Base-by-base conservation (phyloP, 441 rosid species). In the Omphalea diandra region DNA sequence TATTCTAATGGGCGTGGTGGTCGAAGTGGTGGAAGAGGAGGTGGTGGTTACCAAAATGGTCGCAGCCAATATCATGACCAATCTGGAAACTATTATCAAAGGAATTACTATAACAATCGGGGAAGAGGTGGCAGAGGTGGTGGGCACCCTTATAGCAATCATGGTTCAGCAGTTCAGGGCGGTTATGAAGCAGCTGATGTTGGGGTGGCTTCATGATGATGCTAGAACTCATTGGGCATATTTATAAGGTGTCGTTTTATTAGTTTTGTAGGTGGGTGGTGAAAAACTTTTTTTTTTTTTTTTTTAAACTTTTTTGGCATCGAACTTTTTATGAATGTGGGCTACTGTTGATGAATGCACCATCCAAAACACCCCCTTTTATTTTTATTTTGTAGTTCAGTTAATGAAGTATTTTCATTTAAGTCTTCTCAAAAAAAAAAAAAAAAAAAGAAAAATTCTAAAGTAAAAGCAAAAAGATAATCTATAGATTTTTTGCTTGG, bases 1-100 rank as follows among this genome's bases (percentile, higher is more conserved):
- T 82, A 86, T 68, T 77, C 82, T 56, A 90, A 86, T 74, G 96
- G 94, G 29, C 88, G 88, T 49, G 94, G 97, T 47, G 92, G 97
- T 38, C 83, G 92, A 36, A 72, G 81, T 26, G 81, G 86, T 32
- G 86, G 86, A 63, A 85, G 94, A 75, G 91, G 91, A 53, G 77
- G 68, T 67, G 92, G 90, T 50, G 90, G 92, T 70, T 83, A 89
- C 81, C 88, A 85, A 76, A 92, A 88, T 78, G 98, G 93, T 47
- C 83, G 96, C 15, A 66, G 67, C 76, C 86, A 85, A 46, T 80
- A 83, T 65, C 79, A 89, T 70, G 98, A 92, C 29, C 91, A 88
- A 55, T 82, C 89, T 1, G 89, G 86, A 56, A 87, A 86, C 67
- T 90, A 87, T 71, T 79, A 88, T 68, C 89, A 75, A 2, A 87